phyloP scores from a whole-genome alignment of 371 early-diverging fungal species.

The Mortierella sp. region DNA sequence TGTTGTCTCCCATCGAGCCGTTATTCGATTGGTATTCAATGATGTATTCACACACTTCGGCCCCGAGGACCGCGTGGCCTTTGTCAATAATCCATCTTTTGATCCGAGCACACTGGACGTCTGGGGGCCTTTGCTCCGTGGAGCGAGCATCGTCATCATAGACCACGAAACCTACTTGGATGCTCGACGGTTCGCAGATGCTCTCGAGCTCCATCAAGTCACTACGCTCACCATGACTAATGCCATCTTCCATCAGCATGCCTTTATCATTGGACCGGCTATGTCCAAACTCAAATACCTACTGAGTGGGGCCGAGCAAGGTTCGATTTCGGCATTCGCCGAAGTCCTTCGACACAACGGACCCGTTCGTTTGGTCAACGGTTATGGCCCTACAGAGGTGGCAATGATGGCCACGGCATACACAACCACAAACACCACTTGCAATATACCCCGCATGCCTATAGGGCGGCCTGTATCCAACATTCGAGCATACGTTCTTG shows the following conservation, averaged over 20 bases:
- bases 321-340: not conserved
- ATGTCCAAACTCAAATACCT: not conserved
- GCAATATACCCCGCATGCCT: not conserved
- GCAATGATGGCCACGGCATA: not conserved
- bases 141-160: not conserved
- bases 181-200: not conserved
- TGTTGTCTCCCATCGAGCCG: slow-evolving; percentile 17
- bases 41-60: not conserved
- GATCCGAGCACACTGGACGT: not conserved
- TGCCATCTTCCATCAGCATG: slow-evolving; percentile 2
- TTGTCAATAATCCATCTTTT: not conserved
- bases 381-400: slow-evolving; percentile 44
- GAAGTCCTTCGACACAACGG: not conserved
- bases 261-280: not conserved
- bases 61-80: not conserved
- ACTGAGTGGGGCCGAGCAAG: not conserved
- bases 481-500: slow-evolving; percentile 4
- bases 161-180: not conserved
- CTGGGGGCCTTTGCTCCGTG: not conserved
- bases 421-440: not conserved
- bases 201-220: not conserved
- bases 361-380: slow-evolving; percentile 2
- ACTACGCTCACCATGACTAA: not conserved
- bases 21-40: slow-evolving; percentile 8
- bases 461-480: slow-evolving; percentile 6